Evolutionary conservation across 2,329 filamentous ascomycete genomes (phyloP).

Genomic region (Paraconiothyrium brasiliense): DNA sequence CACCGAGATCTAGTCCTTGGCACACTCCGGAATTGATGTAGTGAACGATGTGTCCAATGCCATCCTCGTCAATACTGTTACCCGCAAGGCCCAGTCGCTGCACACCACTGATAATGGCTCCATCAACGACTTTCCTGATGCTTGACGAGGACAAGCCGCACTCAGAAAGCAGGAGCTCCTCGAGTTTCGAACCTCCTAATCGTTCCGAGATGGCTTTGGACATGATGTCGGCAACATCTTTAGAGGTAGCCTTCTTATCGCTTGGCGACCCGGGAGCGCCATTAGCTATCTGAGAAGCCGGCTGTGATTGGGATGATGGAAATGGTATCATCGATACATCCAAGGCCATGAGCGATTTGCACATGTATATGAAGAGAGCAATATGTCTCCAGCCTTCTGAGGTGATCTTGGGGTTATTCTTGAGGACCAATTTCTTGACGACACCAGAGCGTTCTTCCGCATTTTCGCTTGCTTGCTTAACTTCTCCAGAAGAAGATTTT

Average conservation of each 20-base stretch:
- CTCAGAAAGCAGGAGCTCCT: slow-evolving; percentile 84
- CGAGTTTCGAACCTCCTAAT: slow-evolving; percentile 77
- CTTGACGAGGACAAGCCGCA: slow-evolving; percentile 77
- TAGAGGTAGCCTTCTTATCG: slow-evolving; percentile 30
- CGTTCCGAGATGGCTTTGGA: slow-evolving; percentile 80
- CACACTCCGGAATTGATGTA: slow-evolving; percentile 82
- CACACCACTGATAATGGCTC: slow-evolving; percentile 79
- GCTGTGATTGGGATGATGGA: slow-evolving; percentile 31
- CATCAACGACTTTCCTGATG: slow-evolving; percentile 81
- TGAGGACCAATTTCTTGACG: slow-evolving; percentile 85
- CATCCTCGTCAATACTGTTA: slow-evolving; percentile 78
- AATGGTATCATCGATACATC: slow-evolving; percentile 89
- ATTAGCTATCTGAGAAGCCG: slow-evolving; percentile 28
- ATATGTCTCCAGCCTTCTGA: slow-evolving; percentile 91
- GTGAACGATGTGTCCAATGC: slow-evolving; percentile 76
- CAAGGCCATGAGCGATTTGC: slow-evolving; percentile 82
- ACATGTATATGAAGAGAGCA: slow-evolving; percentile 89
- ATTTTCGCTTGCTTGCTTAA: slow-evolving; percentile 33
- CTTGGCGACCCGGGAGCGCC: slow-evolving; percentile 17
- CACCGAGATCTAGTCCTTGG: slow-evolving; percentile 87
- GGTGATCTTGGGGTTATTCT: slow-evolving; percentile 87
- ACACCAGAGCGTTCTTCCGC: slow-evolving; percentile 70
- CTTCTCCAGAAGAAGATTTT: slow-evolving; percentile 22
- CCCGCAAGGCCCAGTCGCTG: slow-evolving; percentile 83
- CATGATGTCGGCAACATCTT: slow-evolving; percentile 72